Evolutionary conservation across 1,284 basidiomycete genomes (phyloP).

Genomic region (Kwoniella shivajii): DNA sequence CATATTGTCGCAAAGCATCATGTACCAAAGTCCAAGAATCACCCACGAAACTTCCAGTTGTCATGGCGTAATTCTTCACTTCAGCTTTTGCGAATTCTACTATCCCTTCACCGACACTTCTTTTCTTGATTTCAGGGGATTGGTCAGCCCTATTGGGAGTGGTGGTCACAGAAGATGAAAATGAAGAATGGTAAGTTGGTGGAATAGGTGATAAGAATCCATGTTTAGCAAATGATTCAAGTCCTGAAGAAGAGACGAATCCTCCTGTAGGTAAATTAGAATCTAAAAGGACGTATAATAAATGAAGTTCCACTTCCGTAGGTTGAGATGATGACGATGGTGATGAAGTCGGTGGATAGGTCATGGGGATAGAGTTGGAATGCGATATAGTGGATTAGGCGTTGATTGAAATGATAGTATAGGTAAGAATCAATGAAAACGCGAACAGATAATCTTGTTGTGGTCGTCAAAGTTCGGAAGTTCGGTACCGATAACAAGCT

Average conservation of each 20-base stretch:
- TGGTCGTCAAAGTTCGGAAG: too few species aligned
- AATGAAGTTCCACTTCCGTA: constrained; percentile 29
- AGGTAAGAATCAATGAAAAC: too few species aligned
- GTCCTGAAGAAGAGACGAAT: constrained; percentile 92
- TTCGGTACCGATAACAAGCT: too few species aligned
- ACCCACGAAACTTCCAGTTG: constrained; percentile 73
- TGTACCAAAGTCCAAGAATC: constrained; percentile 61
- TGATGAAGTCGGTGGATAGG: background rate
- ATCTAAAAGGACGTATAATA: constrained; percentile 69
- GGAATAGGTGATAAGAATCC: constrained; percentile 62
- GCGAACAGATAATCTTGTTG: too few species aligned
- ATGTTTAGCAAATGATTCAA: constrained; percentile 87
- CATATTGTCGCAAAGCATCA: background rate
- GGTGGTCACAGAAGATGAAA: constrained; percentile 29
- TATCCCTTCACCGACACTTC: constrained; percentile 10
- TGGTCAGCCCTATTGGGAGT: background rate
- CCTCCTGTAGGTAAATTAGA: constrained; percentile 96
- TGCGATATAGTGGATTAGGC: too few species aligned
- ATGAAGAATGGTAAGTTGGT: constrained; percentile 23
- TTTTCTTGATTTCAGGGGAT: background rate
- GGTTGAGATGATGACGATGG: background rate
- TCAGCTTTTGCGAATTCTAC: constrained; percentile 48
- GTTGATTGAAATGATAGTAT: too few species aligned
- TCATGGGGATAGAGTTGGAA: background rate
- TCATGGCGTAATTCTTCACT: constrained; percentile 66